Evolutionary conservation across 192 early-diverging fungal genomes (phyloP), one percentile per base, ranked within the genome.

Genomic region (Coemansia sp.): DNA sequence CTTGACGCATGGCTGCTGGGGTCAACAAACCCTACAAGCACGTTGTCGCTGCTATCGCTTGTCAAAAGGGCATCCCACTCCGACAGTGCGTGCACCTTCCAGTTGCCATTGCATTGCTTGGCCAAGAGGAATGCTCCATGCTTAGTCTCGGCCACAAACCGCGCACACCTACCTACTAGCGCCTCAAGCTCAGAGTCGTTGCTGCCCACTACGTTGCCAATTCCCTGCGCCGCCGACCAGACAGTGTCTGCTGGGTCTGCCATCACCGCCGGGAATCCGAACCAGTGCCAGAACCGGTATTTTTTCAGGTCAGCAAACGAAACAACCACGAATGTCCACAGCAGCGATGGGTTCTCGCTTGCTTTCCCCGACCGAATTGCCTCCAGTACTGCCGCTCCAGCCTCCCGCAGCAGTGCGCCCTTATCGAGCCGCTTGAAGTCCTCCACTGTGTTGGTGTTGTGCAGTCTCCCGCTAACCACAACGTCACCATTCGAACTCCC

Each of bases 261-360:
- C 24, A 89, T 72, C 13, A 97, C 71, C 0, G 93, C 94, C 1
- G 97, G 97, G 71, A 97, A 97, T 5, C 87, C 91, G 65, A 94
- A 95, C 95, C 94, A 95, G 72, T 95, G 96, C 71, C 90, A 92
- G 51, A 55, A 55, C 3, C 51, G 89, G 85, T 93, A 97, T 73
- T 93, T 93, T 71, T 99, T 99, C 60, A 99, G 69, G 74, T 99
- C 95, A 1, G 95, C 94, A 83, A 95, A 97, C n/a, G 95, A 90
- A 14, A 97, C 50, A 28, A 96, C 69, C 11, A 90, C 59, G 70
- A 97, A 97, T 13, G 75, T 83, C 55, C 84, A 85, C 35, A 99
- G 80, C 9, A 90, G 69, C 26, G 66, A 66, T 1, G 96, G 95
- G 26, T 85, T 34, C 31, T 64, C 24, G 0, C 91, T 68, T 0